Percentiles rank a stretch among this genome's conserved stretches.
Evolutionary conservation across 2,329 filamentous ascomycete species (phyloP).

Genomic region (Sclerotinia subarctica): DNA sequence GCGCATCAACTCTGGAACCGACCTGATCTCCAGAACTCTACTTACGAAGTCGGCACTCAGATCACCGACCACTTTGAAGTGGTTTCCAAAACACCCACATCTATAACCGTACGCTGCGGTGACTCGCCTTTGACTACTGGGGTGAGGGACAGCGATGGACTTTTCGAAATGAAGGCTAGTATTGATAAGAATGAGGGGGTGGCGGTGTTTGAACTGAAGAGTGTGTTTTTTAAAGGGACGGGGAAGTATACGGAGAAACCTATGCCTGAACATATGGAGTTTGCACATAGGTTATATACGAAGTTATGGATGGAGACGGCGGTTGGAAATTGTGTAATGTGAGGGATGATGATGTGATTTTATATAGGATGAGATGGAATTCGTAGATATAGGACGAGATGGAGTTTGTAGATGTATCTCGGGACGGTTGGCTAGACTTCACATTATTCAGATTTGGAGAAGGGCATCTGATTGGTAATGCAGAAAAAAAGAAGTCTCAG

Average conservation of each 20-base stretch:
- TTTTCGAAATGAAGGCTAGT: constrained; percentile 62
- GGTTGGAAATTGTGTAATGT: constrained; percentile 29
- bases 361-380: neutral
- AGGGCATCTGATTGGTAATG: neutral
- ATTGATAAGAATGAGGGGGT: constrained; percentile 59
- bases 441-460: neutral
- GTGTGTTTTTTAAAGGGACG: constrained; percentile 55
- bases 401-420: neutral
- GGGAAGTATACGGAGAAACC: constrained; percentile 43
- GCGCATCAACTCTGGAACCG: constrained; percentile 59
- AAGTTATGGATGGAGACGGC: constrained; percentile 56
- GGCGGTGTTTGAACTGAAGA: constrained; percentile 64
- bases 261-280: constrained; percentile 48
- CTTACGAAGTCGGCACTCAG: constrained; percentile 59
- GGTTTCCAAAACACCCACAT: constrained; percentile 57
- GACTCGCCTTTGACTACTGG: constrained; percentile 58
- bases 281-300: constrained; percentile 53
- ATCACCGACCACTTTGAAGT: constrained; percentile 73
- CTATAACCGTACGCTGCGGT: constrained; percentile 63
- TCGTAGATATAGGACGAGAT: neutral
- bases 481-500: neutral
- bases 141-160: constrained; percentile 58
- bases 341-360: neutral
- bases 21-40: constrained; percentile 51
- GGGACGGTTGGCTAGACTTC: neutral